Percentiles rank a stretch among this genome's conserved stretches.
Conservation (phyloP, 148 eudicot genomes). For the Heliosperma pusillum region DNA sequence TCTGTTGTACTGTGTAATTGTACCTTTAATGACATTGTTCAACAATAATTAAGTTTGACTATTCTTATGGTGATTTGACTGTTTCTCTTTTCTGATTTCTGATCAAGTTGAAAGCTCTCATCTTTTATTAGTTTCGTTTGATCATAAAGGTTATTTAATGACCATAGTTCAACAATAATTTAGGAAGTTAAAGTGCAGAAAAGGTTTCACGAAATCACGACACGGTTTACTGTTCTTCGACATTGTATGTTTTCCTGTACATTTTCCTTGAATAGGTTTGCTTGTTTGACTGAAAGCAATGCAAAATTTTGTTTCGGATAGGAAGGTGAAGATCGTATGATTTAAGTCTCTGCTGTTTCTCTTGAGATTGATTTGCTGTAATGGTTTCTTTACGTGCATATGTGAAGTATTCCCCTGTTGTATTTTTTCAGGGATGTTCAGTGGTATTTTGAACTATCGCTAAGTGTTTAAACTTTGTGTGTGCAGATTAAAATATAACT, state of each 20-base stretch:
- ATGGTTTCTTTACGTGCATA: background rate
- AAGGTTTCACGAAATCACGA: background rate
- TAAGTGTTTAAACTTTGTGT: background rate
- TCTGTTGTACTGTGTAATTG: too few species aligned
- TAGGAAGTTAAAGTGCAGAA: background rate
- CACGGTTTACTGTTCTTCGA: background rate
- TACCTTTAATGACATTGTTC: too few species aligned
- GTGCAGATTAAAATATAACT: slow-evolving; percentile 9
- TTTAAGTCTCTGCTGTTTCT: background rate
- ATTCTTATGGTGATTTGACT: too few species aligned
- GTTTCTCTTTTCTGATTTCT: background rate
- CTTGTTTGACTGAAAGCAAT: background rate
- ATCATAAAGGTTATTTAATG: background rate
- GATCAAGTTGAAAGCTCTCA: background rate
- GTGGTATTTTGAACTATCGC: background rate
- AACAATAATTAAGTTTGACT: too few species aligned
- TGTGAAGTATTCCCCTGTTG: background rate
- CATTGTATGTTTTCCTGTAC: background rate
- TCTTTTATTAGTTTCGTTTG: background rate
- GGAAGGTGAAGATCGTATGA: background rate
- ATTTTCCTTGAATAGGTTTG: background rate
- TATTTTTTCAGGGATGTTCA: background rate
- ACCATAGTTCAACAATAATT: background rate
- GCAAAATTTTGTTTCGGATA: background rate
- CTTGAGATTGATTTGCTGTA: background rate